Percentiles rank a stretch among this genome's conserved stretches.
phyloP scores from a whole-genome alignment of 495 filamentous ascomycete genomes.

The Penicillium manginii region DNA sequence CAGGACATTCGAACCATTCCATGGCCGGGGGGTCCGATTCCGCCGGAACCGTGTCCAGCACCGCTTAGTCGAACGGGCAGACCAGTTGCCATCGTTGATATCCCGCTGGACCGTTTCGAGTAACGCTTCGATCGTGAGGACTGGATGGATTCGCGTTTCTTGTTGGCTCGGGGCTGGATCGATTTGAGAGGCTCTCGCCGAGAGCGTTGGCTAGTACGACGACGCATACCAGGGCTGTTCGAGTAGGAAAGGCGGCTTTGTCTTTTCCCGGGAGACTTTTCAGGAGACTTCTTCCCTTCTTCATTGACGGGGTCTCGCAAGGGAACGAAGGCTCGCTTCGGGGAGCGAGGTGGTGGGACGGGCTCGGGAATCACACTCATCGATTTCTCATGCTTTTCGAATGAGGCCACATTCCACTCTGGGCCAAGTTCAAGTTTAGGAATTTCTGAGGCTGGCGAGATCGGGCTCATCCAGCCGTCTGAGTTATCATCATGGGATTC shows the following conservation, averaged over 20 bases:
- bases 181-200: constrained; percentile 44
- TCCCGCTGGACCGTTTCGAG: constrained; percentile 51
- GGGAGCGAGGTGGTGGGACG: constrained; percentile 34
- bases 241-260: constrained; percentile 38
- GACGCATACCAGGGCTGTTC: constrained; percentile 37
- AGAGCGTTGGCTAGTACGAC: constrained; percentile 35
- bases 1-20: constrained; percentile 52
- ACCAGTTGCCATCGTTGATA: constrained; percentile 42
- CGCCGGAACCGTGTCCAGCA: constrained; percentile 54
- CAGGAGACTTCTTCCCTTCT: constrained; percentile 26
- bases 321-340: constrained; percentile 34
- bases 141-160: constrained; percentile 45
- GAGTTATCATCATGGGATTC: constrained; percentile 28
- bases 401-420: constrained; percentile 38
- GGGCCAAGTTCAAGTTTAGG: constrained; percentile 44
- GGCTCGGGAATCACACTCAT: constrained; percentile 25
- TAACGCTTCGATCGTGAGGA: constrained; percentile 46
- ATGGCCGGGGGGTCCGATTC: constrained; percentile 49
- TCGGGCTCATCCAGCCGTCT: constrained; percentile 29
- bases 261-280: constrained; percentile 25
- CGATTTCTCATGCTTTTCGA: constrained; percentile 26
- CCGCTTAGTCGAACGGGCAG: constrained; percentile 48
- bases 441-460: constrained; percentile 33
- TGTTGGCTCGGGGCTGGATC: constrained; percentile 41
- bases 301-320: constrained; percentile 28